Base-by-base conservation (phyloP, 306 rosid genomes). In the Vigna mungo region DNA sequence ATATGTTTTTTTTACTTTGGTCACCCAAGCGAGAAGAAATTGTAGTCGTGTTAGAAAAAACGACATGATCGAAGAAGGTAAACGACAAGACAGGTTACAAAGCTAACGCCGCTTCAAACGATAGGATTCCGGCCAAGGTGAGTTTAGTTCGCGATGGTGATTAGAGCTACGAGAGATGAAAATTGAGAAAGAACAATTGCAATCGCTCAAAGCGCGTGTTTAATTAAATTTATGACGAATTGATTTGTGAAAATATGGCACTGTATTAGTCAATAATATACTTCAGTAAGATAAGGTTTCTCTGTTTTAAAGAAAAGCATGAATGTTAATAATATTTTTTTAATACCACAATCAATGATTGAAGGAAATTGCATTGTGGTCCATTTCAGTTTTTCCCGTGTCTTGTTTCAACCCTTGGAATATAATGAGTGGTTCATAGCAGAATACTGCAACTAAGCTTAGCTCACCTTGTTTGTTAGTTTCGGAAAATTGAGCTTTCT, bases 401-500 rank as follows among this genome's bases (percentile, higher is more conserved):
- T 37, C 48, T n/a, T 10, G 27, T 37, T 36, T 9, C 9, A 6
- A 62, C 44, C 58, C 34, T 56, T 46, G 20, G 25, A 51, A 62
- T 11, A 23, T 18, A 30, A 44, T 11, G 11, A 60, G 39, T 73
- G 74, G 61, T 66, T 43, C 13, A 37, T 72, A 58, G 81, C 68
- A 85, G 73, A 55, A 81, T 10, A 65, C 7, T 73, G 84, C 74
- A 82, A 65, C 51, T 49, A 62, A 72, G 76, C 79, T 80, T 65
- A 60, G 72, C 82, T 78, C 87, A 86, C 89, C 89, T 86, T 84
- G 62, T 74, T 65, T 62, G 83, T 68, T 63, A 77, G 70, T 72
- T 72, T 76, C 27, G 68, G 62, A 68, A 78, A 68, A 51, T 77
- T 69, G 47, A 6, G 43, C 74, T 52, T 80, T 69, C 53, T 14